A percentile compares a stretch with the other conserved stretches of the same genome.
Conservation (phyloP, 192 early-diverging fungal species). For the Rhizoclosmatium sp. region DNA sequence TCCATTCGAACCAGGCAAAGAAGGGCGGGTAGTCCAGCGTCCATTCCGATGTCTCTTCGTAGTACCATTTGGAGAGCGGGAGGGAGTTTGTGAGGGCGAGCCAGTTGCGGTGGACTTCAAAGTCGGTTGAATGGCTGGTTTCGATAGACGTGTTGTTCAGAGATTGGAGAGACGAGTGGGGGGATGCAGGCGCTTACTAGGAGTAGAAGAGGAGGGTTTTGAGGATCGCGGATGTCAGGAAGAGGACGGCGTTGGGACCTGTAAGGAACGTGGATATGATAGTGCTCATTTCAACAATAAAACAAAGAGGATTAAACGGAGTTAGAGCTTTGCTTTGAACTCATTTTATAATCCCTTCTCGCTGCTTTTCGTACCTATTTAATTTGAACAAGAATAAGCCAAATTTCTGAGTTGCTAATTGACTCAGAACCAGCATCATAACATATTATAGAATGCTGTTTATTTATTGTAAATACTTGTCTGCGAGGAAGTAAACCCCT, state of each 20-base stretch:
- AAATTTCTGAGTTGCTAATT: too few species aligned
- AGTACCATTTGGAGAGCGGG: slow-evolving; percentile 87
- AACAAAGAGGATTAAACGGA: not conserved
- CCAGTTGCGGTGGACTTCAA: slow-evolving; percentile 99
- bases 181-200: slow-evolving; percentile 5
- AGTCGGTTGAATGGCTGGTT: slow-evolving; percentile 84
- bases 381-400: too few species aligned
- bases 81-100: slow-evolving; percentile 89
- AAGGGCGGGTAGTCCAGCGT: slow-evolving; percentile 83
- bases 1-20: slow-evolving; percentile 95
- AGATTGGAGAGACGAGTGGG: not conserved
- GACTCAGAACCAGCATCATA: too few species aligned
- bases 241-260: not conserved
- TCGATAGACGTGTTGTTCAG: too few species aligned
- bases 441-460: too few species aligned
- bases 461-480: too few species aligned
- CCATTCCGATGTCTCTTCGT: slow-evolving; percentile 61
- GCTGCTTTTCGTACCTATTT: too few species aligned
- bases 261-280: too few species aligned
- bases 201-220: slow-evolving; percentile 9
- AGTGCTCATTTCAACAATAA: not conserved
- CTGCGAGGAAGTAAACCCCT: too few species aligned
- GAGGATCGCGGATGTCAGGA: not conserved
- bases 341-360: too few species aligned
- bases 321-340: not conserved